Evolutionary conservation across 2,329 filamentous ascomycete genomes (phyloP).

Genomic region (Chrysoporthe austroafricana): DNA sequence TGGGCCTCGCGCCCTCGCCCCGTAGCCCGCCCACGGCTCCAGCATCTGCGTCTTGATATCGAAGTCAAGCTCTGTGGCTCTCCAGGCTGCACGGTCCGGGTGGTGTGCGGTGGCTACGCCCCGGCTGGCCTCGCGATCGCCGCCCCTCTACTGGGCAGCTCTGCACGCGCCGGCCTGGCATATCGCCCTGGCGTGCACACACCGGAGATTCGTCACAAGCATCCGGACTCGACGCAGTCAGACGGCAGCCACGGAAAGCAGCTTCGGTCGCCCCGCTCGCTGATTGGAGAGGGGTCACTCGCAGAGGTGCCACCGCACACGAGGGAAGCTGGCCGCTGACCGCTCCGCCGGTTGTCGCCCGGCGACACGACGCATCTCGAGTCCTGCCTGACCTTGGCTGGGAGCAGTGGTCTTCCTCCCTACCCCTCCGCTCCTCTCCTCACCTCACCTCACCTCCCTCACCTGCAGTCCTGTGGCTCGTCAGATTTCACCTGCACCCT

Average conservation of each 20-base stretch:
- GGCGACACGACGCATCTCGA: conserved; percentile 14
- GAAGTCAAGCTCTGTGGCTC: too few relatives aligned
- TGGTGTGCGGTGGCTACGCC: neutral
- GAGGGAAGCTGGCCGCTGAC: conserved; percentile 25
- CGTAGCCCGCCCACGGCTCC: neutral
- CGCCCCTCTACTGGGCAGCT: neutral
- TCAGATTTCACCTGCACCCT: conserved; percentile 27
- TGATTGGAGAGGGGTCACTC: conserved; percentile 25
- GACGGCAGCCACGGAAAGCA: conserved; percentile 26
- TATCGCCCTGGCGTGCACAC: neutral
- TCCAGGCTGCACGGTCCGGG: too few relatives aligned
- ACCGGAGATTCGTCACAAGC: conserved; percentile 9
- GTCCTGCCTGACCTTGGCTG: conserved; percentile 2
- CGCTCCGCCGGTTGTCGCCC: conserved; percentile 24
- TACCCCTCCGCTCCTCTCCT: neutral
- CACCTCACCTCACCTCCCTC: neutral
- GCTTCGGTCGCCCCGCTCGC: conserved; percentile 21
- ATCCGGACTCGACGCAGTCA: conserved; percentile 22
- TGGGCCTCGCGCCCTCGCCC: neutral
- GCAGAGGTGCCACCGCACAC: conserved; percentile 27
- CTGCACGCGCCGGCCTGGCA: neutral
- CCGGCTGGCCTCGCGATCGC: neutral
- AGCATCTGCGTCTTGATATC: neutral
- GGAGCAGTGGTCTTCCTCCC: neutral
- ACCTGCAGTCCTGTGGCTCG: conserved; percentile 24